Base-by-base conservation (phyloP, 2,329 filamentous ascomycete species). In the Penicillium oxalicum region DNA sequence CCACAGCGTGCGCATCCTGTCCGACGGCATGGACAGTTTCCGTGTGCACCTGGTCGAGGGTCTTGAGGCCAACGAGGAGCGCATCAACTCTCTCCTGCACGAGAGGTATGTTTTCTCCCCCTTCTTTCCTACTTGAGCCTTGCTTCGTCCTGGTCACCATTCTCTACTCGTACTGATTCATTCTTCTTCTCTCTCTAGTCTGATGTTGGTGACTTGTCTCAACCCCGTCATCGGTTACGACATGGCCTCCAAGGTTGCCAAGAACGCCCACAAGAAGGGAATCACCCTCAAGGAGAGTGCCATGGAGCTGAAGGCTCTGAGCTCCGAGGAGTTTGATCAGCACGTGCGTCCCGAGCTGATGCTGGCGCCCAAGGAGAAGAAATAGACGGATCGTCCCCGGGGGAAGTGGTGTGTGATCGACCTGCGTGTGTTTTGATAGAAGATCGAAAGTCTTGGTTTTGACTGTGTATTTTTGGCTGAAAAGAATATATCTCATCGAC, bases 201-300 rank as follows among this genome's bases (percentile, higher is more conserved):
- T 98, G 63, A 98, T 98, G 93, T 81, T 97, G 58, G 93, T 97
- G 33, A 98, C 93, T 57, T 96, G 91, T 79, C 79, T 97, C 55
- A 96, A 96, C 80, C 90, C 91, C 60, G 88, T 95, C 72, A 96
- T 97, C 67, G 91, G 91, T 52, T 95, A 96, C 73, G 91, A 96
- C 69, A 94, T 94, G 88, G 91, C 91, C 45, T 90, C 85, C 73
- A 95, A 95, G 78, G 91, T 95, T 25, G 91, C 91, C 65, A 96
- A 96, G 84, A 94, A 98, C 67, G 93, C 93, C 12, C 93, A 98
- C 78, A 96, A 96, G 82, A 97, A 97, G 82, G 90, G 90, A 32
- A 74, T 91, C 44, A 96, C 90, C 25, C 81, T 98, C 50, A 96
- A 96, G 79, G 76, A 95, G 75, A 91, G 87, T 64, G 91, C 93